Conservation (phyloP, 1,284 basidiomycete species). For the Wallemia hederae region DNA sequence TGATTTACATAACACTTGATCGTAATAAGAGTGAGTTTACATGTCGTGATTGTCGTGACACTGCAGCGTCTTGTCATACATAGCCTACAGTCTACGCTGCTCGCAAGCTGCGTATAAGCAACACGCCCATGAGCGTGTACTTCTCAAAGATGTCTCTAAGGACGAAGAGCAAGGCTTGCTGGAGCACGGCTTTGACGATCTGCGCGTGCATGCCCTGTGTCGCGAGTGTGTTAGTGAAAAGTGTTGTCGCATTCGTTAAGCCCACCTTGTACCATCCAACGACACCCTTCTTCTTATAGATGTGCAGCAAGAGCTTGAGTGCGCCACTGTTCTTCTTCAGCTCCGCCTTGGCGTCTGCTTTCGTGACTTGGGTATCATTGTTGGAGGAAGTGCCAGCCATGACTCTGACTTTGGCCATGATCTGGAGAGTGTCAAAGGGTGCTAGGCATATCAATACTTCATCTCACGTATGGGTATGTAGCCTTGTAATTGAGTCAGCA, state of each 20-base stretch:
- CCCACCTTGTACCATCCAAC: neutral
- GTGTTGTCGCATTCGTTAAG: neutral
- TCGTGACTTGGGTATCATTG: slow-evolving; percentile 2
- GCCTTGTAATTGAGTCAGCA: slow-evolving; percentile 23
- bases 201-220: slow-evolving; percentile 82
- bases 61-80: too few relatives aligned
- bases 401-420: slow-evolving; percentile 90
- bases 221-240: slow-evolving; percentile 48
- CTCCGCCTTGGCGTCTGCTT: slow-evolving; percentile 6
- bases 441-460: neutral
- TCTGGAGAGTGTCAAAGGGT: slow-evolving; percentile 16
- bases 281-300: slow-evolving; percentile 28
- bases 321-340: slow-evolving; percentile 31
- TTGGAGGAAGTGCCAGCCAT: slow-evolving; percentile 30
- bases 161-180: slow-evolving; percentile 49
- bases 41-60: too few relatives aligned
- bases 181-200: slow-evolving; percentile 60
- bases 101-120: neutral
- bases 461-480: slow-evolving; percentile 40
- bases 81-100: too few relatives aligned
- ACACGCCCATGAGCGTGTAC: slow-evolving; percentile 37
- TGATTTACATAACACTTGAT: too few relatives aligned
- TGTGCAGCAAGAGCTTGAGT: slow-evolving; percentile 39
- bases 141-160: slow-evolving; percentile 58
- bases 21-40: too few relatives aligned